Percentiles rank a stretch among this genome's conserved stretches.
Conservation (phyloP, 306 rosid species). For the Sechiopsis laciniata region DNA sequence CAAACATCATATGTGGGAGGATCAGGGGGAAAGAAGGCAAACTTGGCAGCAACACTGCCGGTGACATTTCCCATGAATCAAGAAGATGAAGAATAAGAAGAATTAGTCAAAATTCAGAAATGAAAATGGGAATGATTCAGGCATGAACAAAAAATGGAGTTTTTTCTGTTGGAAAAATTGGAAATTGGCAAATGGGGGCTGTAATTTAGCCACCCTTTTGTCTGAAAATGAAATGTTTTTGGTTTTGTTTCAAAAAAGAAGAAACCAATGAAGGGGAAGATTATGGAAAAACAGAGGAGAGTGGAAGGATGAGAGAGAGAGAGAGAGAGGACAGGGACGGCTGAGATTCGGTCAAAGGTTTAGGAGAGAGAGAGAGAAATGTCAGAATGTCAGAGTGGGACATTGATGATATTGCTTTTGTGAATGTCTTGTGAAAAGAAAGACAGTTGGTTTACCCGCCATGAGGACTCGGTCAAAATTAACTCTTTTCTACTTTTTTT, state of each 20-base stretch:
- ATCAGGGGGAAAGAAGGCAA: conserved; percentile 97
- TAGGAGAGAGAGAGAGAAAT: conserved; percentile 27
- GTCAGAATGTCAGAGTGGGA: conserved; percentile 52
- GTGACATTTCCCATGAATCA: conserved; percentile 81
- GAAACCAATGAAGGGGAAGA: no score
- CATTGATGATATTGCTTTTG: conserved; percentile 43
- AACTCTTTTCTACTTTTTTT: conserved; percentile 5
- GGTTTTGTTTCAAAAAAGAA: no score
- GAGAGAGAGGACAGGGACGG: conserved; percentile 37
- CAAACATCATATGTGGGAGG: conserved; percentile 75
- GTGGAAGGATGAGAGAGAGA: no score
- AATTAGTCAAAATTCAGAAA: conserved; percentile 24
- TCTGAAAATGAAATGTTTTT: neutral
- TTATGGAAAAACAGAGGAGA: no score
- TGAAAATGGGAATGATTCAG: conserved; percentile 28
- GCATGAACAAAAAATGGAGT: conserved; percentile 33
- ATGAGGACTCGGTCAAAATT: conserved; percentile 29
- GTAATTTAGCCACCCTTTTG: neutral
- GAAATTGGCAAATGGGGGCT: neutral
- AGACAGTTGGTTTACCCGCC: conserved; percentile 31
- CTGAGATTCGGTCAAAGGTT: conserved; percentile 55
- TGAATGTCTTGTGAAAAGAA: conserved; percentile 28
- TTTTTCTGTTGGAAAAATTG: no score
- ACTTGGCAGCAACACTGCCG: conserved; percentile 77
- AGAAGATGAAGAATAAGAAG: conserved; percentile 6